These are phyloP conservation scores for Capronia americana DNA, from an alignment of 2,329 filamentous ascomycete species.

Conservation along the genomic window DNA sequence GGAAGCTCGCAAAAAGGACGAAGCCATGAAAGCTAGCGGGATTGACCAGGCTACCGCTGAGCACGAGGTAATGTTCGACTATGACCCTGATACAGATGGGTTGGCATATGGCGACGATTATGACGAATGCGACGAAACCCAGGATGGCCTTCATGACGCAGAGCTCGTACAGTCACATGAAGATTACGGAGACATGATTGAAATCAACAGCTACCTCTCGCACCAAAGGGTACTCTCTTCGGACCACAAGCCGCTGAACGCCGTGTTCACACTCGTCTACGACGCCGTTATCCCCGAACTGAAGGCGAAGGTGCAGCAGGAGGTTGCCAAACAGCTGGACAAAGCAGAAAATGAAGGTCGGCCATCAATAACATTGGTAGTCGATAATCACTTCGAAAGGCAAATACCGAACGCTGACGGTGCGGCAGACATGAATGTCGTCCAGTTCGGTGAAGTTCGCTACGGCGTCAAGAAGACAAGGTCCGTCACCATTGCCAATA, in stretches of 20 bases:
- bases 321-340: conserved; percentile 87
- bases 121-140: conserved; percentile 62
- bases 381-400: conserved; percentile 63
- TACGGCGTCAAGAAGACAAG: conserved; percentile 71
- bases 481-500: conserved; percentile 87
- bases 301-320: conserved; percentile 81
- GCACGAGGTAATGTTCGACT: conserved; percentile 85
- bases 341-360: conserved; percentile 89
- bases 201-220: conserved; percentile 75
- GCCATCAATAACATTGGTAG: conserved; percentile 80
- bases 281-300: conserved; percentile 84
- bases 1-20: conserved; percentile 73
- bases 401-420: conserved; percentile 52
- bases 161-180: conserved; percentile 40
- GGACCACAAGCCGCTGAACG: conserved; percentile 90
- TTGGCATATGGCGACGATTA: conserved; percentile 57
- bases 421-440: conserved; percentile 55
- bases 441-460: conserved; percentile 79
- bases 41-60: conserved; percentile 76
- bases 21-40: conserved; percentile 82
- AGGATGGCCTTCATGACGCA: conserved; percentile 41
- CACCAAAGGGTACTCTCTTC: conserved; percentile 91
- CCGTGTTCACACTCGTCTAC: conserved; percentile 82
- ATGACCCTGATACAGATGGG: conserved; percentile 81
- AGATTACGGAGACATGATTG: conserved; percentile 56